These are phyloP conservation scores for Magnusiomyces suaveolens DNA, from an alignment of 1,139 yeast genomes.

Conservation along the genomic window DNA sequence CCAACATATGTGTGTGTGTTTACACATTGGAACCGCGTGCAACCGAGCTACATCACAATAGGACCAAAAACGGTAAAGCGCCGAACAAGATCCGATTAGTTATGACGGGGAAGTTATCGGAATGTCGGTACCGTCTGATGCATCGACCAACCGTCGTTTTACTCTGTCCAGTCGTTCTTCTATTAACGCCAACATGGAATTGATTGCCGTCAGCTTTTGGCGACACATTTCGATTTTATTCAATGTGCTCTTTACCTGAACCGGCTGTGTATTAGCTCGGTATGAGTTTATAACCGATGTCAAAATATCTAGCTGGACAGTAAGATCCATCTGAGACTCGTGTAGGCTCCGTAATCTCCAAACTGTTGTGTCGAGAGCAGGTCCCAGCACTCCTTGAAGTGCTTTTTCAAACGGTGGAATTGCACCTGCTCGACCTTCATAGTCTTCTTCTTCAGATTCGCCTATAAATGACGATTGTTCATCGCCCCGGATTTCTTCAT, in stretches of 20 bases:
- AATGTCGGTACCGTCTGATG: neutral
- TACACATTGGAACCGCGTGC: too few relatives aligned
- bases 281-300: slow-evolving; percentile 21
- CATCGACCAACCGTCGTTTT: slow-evolving; percentile 5
- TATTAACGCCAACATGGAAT: slow-evolving; percentile 6
- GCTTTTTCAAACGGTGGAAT: slow-evolving; percentile 19
- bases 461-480: neutral
- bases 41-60: too few relatives aligned
- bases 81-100: too few relatives aligned
- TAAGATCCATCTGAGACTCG: slow-evolving; percentile 24
- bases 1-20: too few relatives aligned
- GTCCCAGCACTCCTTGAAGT: slow-evolving; percentile 20
- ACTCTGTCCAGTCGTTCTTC: slow-evolving; percentile 9
- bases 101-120: neutral
- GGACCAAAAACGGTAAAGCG: too few relatives aligned
- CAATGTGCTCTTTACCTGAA: slow-evolving; percentile 18
- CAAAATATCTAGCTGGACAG: slow-evolving; percentile 21
- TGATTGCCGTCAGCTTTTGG: slow-evolving; percentile 19
- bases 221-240: slow-evolving; percentile 18
- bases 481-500: neutral
- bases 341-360: slow-evolving; percentile 24
- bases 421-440: neutral
- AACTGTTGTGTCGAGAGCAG: slow-evolving; percentile 24
- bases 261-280: slow-evolving; percentile 18
- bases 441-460: neutral